A percentile compares a stretch with the other conserved stretches of the same genome.
These are phyloP conservation scores for Verticillium nubilum DNA, from an alignment of 2,329 filamentous ascomycete species.

Conservation along the genomic window DNA sequence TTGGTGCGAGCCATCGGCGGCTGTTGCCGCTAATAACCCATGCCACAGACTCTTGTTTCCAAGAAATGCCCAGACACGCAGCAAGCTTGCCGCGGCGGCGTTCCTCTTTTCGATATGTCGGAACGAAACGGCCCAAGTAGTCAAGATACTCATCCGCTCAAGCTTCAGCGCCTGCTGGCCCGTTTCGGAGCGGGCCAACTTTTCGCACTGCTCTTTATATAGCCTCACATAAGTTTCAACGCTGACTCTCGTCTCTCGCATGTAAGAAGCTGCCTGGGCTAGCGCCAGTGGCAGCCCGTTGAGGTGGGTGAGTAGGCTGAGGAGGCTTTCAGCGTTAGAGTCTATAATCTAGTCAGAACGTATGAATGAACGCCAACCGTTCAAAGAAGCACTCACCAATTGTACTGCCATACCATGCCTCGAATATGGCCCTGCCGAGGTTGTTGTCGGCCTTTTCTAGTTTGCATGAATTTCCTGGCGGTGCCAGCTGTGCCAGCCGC, in stretches of 20 bases:
- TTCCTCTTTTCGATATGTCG: slow-evolving; percentile 8
- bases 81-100: slow-evolving; percentile 10
- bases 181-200: slow-evolving; percentile 4
- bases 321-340: slow-evolving; percentile 12
- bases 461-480: slow-evolving; percentile 13
- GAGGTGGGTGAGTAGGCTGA: slow-evolving; percentile 16
- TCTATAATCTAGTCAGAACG: slow-evolving; percentile 4
- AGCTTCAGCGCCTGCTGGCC: slow-evolving; percentile 7
- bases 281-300: slow-evolving; percentile 20
- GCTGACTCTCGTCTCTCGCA: slow-evolving; percentile 10
- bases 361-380: no score
- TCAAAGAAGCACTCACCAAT: slow-evolving; percentile 13
- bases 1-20: slow-evolving; percentile 3
- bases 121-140: slow-evolving; percentile 15
- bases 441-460: slow-evolving; percentile 16
- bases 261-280: slow-evolving; percentile 16
- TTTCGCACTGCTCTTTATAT: slow-evolving; percentile 11
- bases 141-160: slow-evolving; percentile 10
- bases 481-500: slow-evolving; percentile 12
- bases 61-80: slow-evolving; percentile 18
- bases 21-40: slow-evolving; percentile 9
- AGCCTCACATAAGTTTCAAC: slow-evolving; percentile 9
- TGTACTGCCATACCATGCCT: no score
- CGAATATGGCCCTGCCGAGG: slow-evolving; percentile 19
- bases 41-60: slow-evolving; percentile 15